phyloP scores from a whole-genome alignment of 306 rosid species.

The cucumber (Cucumis sativus) region Cucumber_9930_V3 NC_026661.2:2982501-2983000 shows the following conservation, averaged over 20 bases:
- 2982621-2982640: neutral
- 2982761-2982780: neutral
- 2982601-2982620: neutral
- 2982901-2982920: neutral
- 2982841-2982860: too few relatives aligned
- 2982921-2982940: neutral
- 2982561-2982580: neutral
- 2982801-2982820: neutral
- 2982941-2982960: neutral
- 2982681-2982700: neutral
- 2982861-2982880: too few relatives aligned
- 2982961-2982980: neutral
- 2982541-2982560: neutral
- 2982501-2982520: neutral
- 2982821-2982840: too few relatives aligned
- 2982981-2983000: neutral
- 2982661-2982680: neutral
- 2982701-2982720: neutral
- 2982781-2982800: neutral
- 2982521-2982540: neutral
- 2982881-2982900: neutral
- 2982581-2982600: neutral
- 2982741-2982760: neutral
- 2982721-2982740: neutral
- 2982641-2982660: neutral